These are phyloP conservation scores for Coemansia sp. DNA, from an alignment of 192 early-diverging fungal species.

Conservation along the genomic window DNA sequence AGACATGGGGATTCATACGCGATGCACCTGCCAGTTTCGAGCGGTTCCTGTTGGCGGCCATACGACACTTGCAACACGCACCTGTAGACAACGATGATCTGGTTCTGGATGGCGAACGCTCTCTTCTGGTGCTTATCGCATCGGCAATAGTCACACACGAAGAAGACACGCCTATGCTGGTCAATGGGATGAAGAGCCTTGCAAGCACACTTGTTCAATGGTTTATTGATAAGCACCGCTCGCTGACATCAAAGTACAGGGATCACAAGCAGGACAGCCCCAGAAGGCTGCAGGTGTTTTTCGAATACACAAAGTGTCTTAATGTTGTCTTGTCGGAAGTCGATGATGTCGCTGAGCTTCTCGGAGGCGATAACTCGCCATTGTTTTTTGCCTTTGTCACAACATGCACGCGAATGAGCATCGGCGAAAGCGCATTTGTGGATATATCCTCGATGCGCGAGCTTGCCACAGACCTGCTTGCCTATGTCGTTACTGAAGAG, in stretches of 20 bases:
- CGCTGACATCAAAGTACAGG: slow-evolving; percentile 12
- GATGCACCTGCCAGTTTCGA: slow-evolving; percentile 21
- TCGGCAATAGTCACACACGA: slow-evolving; percentile 37
- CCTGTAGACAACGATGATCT: slow-evolving; percentile 17
- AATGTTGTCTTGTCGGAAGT: slow-evolving; percentile 46
- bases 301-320: slow-evolving; percentile 47
- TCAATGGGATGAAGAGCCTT: slow-evolving; percentile 31
- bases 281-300: slow-evolving; percentile 32
- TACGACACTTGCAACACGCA: slow-evolving; percentile 29
- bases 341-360: slow-evolving; percentile 38
- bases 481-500: slow-evolving; percentile 48
- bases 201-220: slow-evolving; percentile 28
- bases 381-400: slow-evolving; percentile 51
- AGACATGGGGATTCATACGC: slow-evolving; percentile 23
- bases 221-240: slow-evolving; percentile 44
- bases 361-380: slow-evolving; percentile 48
- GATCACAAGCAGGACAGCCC: background rate
- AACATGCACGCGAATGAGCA: slow-evolving; percentile 42
- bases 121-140: slow-evolving; percentile 38
- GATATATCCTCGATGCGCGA: slow-evolving; percentile 20
- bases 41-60: slow-evolving; percentile 19
- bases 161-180: slow-evolving; percentile 25
- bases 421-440: slow-evolving; percentile 41
- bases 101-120: slow-evolving; percentile 37
- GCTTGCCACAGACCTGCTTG: slow-evolving; percentile 46